Conservation (phyloP, 2,329 filamentous ascomycete genomes). For the Xylaria sp. region DNA sequence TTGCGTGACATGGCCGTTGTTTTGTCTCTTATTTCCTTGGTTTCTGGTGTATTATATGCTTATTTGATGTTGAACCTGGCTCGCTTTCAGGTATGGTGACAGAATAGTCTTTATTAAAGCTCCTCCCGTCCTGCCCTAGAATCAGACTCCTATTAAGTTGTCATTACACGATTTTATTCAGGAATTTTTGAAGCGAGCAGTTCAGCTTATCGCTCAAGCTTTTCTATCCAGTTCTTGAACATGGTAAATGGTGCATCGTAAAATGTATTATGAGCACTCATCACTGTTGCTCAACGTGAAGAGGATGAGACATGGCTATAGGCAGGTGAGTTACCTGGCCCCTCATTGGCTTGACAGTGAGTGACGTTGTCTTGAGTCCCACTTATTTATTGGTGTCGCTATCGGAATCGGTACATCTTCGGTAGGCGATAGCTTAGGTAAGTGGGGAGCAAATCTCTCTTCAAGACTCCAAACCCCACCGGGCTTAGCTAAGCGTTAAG, state of each 20-base stretch:
- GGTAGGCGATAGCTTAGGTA: conserved; percentile 54
- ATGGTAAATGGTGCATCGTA: background rate
- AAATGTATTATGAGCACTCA: background rate
- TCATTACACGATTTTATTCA: conserved; percentile 2
- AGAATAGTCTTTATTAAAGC: background rate
- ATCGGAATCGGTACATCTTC: conserved; percentile 25
- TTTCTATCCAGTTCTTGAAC: background rate
- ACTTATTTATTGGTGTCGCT: background rate
- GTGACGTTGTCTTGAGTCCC: background rate
- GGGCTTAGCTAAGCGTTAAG: conserved; percentile 15
- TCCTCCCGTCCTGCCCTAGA: too few relatives aligned
- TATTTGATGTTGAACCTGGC: background rate
- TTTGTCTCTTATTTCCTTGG: background rate
- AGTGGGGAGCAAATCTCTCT: conserved; percentile 63
- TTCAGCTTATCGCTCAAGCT: background rate
- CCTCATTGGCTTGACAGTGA: background rate
- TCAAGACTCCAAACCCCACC: background rate
- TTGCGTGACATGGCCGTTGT: conserved; percentile 71
- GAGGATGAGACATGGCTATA: background rate
- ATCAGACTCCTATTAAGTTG: background rate
- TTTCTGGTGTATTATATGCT: background rate
- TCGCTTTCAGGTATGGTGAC: background rate
- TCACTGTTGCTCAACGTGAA: background rate
- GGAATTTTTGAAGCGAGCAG: background rate
- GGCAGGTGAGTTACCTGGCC: background rate